Evolutionary conservation across 2,329 filamentous ascomycete genomes (phyloP), one percentile per base, ranked within the genome.

Genomic region (Ophiognomonia clavigignenti-juglandacearum): DNA sequence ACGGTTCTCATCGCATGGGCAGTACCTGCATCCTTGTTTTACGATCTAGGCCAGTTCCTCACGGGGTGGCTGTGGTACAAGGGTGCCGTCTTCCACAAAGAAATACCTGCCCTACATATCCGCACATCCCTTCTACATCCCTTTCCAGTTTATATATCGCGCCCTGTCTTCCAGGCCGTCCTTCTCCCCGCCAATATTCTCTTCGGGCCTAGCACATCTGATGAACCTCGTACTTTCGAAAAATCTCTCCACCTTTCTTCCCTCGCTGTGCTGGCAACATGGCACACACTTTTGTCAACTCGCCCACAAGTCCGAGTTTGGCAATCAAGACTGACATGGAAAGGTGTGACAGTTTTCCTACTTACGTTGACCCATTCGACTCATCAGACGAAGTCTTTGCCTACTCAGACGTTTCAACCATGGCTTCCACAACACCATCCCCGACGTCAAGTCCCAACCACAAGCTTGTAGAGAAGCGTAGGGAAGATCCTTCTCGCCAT

Each of bases 401-500:
- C 37, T 47, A 48, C 44, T 49, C 43, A 16, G 43, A 45, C 43
- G 36, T 39, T 14, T 31, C 38, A 20, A 43, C 29, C 49, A 58
- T 59, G 52, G 63, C 59, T 54, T 57, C 60, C 16, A 58, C 61
- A 2, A 56, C 58, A 23, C 32, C 48, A 18, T 35, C 47, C 14
- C 16, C 46, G n/a, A 18, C 24, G 19, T 51, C 51, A 20, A 53
- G 44, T 31, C 48, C 54, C 18, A 43, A 57, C 46, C 56, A 61
- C 40, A 56, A 53, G 46, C 51, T 64, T 43, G 56, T 61, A n/a
- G 57, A 57, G 27, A 59, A 58, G 47, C 35, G 62, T 32, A 57
- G 52, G 37, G 61, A 61, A 11, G 57, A 68, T n/a, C 57, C 59
- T 31, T 73, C 67, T 60, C 82, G 88, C 47, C 79, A 85, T 53